Conservation (phyloP, 768 basidiomycete species). For the Mycena capillaripes region DNA sequence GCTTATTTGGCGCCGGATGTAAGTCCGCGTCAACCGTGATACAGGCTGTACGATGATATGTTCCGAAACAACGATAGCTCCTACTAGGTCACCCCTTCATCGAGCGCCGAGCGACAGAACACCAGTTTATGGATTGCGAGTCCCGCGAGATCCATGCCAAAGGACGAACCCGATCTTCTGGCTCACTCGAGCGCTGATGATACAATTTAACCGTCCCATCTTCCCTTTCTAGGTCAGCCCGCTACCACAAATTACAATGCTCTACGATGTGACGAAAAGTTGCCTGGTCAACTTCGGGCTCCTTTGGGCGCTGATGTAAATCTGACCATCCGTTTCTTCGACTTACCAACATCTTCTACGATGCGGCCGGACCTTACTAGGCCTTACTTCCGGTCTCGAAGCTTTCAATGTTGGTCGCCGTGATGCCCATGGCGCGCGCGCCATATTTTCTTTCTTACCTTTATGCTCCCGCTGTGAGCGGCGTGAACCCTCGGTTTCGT, state of each 20-base stretch:
- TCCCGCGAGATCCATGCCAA: conserved; percentile 1
- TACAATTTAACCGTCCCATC: neutral
- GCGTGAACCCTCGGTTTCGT: neutral
- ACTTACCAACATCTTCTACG: conserved; percentile 21
- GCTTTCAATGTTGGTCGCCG: neutral
- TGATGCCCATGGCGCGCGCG: conserved; percentile 5
- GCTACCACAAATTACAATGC: too few species aligned
- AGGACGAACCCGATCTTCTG: conserved; percentile 28
- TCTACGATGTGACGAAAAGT: too few species aligned
- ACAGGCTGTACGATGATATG: neutral
- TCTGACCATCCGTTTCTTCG: too few species aligned
- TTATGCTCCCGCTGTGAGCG: too few species aligned
- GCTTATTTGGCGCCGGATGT: conserved; percentile 20
- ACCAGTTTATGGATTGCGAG: conserved; percentile 9
- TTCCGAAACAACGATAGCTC: neutral
- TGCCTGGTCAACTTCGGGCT: too few species aligned
- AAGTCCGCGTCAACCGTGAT: neutral
- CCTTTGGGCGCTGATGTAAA: too few species aligned
- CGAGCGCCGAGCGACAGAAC: too few species aligned
- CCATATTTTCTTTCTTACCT: too few species aligned
- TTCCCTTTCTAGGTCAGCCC: conserved; percentile 1
- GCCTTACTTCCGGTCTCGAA: conserved; percentile 7
- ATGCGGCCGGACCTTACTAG: conserved; percentile 7
- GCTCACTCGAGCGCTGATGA: neutral
- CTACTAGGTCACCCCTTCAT: conserved; percentile 24